Conservation (phyloP, 1,284 basidiomycete genomes). For the Exobasidium cylindrosporum region DNA sequence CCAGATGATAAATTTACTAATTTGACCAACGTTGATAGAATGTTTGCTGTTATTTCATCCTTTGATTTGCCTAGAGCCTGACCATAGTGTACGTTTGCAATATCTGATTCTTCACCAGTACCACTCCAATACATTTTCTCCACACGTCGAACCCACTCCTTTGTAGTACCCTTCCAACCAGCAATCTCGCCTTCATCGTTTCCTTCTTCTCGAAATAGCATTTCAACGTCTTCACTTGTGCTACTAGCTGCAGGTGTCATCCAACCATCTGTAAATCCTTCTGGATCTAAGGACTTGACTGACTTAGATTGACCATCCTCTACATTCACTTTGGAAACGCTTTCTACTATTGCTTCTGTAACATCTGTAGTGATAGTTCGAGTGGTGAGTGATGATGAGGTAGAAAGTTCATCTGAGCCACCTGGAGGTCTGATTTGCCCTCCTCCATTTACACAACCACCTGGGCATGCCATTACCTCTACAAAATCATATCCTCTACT, state of each 20-base stretch:
- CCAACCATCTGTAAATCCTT: slow-evolving; percentile 16
- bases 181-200: slow-evolving; percentile 15
- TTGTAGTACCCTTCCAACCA: slow-evolving; percentile 53
- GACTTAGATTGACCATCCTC: not conserved
- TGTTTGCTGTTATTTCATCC: not conserved
- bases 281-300: slow-evolving; percentile 19
- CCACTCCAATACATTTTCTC: slow-evolving; percentile 46
- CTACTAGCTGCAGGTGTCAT: not conserved
- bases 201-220: not conserved
- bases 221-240: slow-evolving; percentile 8
- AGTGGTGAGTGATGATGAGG: slow-evolving; percentile 5
- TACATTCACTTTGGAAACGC: not conserved
- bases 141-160: slow-evolving; percentile 49
- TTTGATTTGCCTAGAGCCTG: not conserved
- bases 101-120: not conserved
- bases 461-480: slow-evolving; percentile 98
- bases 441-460: slow-evolving; percentile 95
- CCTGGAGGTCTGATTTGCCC: slow-evolving; percentile 65
- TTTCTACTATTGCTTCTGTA: slow-evolving; percentile 10
- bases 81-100: not conserved
- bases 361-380: slow-evolving; percentile 8
- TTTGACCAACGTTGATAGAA: not conserved
- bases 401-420: slow-evolving; percentile 12
- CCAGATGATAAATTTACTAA: not conserved
- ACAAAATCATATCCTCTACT: slow-evolving; percentile 83